Evolutionary conservation across 257 asterid species (phyloP).

Genomic region (Lycium barbarum): DNA sequence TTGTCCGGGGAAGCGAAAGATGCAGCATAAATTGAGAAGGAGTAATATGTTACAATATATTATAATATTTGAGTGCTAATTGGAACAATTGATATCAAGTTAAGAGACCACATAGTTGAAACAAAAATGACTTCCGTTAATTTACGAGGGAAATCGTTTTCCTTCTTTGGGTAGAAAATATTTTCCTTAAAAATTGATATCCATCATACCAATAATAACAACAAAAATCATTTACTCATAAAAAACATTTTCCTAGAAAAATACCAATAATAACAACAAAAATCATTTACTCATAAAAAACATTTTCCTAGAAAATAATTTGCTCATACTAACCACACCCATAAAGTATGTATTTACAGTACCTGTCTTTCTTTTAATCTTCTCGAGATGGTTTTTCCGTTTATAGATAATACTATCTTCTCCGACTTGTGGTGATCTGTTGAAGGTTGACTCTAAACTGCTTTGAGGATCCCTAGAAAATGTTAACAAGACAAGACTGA

Average conservation of each 20-base stretch:
- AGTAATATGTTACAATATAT: too few relatives aligned
- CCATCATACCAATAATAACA: neutral
- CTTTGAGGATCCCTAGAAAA: neutral
- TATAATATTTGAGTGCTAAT: too few relatives aligned
- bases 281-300: neutral
- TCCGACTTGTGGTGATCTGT: neutral
- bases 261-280: neutral
- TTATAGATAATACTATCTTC: neutral
- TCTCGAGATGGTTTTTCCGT: neutral
- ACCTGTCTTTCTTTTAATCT: conserved; percentile 1
- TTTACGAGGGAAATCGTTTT: neutral
- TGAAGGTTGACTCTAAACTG: neutral
- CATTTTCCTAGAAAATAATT: too few relatives aligned
- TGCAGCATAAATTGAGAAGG: too few relatives aligned
- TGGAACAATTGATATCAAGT: neutral
- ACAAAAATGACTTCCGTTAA: neutral
- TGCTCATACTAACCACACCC: neutral
- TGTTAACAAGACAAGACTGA: neutral
- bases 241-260: too few relatives aligned
- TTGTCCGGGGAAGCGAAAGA: too few relatives aligned
- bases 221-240: too few relatives aligned
- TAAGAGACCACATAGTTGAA: neutral
- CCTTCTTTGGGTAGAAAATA: neutral
- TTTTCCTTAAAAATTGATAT: too few relatives aligned
- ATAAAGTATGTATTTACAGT: neutral